Conservation (phyloP, 805 yeast genomes). For the Candida succiphila region DNA sequence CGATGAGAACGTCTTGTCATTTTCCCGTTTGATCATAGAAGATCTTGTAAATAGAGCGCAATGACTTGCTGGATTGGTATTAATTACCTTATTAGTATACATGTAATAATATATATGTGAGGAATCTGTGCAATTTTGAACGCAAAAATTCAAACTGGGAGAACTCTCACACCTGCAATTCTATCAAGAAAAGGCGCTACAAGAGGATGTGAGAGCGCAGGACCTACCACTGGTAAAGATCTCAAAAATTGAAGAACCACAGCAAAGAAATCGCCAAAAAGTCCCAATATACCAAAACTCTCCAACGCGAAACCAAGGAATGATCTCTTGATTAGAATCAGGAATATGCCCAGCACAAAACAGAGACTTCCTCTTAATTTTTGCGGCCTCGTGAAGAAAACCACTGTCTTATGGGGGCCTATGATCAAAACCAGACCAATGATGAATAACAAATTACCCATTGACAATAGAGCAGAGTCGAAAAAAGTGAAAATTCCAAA, state of each 20-base stretch:
- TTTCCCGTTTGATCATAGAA: conserved; percentile 9
- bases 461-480: conserved; percentile 79
- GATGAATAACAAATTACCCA: conserved; percentile 75
- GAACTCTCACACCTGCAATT: conserved; percentile 55
- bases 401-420: conserved; percentile 75
- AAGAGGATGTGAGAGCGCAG: conserved; percentile 67
- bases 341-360: conserved; percentile 61
- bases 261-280: conserved; percentile 88
- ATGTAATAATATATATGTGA: not conserved
- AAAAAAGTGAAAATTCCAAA: conserved; percentile 81
- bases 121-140: too few relatives aligned
- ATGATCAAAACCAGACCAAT: conserved; percentile 81
- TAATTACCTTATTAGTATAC: not conserved
- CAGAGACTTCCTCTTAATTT: conserved; percentile 83
- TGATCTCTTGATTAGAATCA: conserved; percentile 69
- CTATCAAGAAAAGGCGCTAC: conserved; percentile 69
- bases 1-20: conserved; percentile 51
- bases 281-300: conserved; percentile 77
- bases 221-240: conserved; percentile 83
- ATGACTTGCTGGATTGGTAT: not conserved
- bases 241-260: conserved; percentile 80
- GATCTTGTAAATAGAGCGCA: not conserved
- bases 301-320: conserved; percentile 82
- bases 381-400: conserved; percentile 78
- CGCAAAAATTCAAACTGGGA: conserved; percentile 54